Conservation (phyloP, 805 yeast species). For the Teunomyces lycoperdinae region DNA sequence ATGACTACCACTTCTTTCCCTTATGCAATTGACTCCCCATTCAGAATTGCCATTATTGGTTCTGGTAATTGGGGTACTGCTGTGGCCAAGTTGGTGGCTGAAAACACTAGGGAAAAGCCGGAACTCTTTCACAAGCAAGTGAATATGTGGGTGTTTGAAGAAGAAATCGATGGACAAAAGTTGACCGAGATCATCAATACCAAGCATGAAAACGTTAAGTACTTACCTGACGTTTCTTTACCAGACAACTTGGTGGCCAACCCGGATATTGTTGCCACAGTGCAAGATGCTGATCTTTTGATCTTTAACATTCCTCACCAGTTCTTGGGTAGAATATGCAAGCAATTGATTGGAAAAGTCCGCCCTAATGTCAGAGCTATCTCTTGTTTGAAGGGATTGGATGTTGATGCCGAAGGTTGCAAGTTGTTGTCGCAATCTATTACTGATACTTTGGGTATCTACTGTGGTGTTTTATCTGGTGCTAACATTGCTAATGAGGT, state of each 20-base stretch:
- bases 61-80: slow-evolving; percentile 99
- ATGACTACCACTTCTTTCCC: slow-evolving; percentile 26
- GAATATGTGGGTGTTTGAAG: slow-evolving; percentile 97
- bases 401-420: slow-evolving; percentile 82
- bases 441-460: slow-evolving; percentile 74
- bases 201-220: slow-evolving; percentile 90
- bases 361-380: slow-evolving; percentile 76
- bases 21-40: slow-evolving; percentile 32
- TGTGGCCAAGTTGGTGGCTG: slow-evolving; percentile 92
- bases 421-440: slow-evolving; percentile 77
- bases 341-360: slow-evolving; percentile 74
- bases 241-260: slow-evolving; percentile 87
- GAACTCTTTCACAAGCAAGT: slow-evolving; percentile 70
- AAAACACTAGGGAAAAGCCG: slow-evolving; percentile 72
- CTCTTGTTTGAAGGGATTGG: slow-evolving; percentile 94
- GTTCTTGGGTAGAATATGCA: slow-evolving; percentile 75
- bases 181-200: slow-evolving; percentile 89
- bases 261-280: slow-evolving; percentile 77
- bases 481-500: slow-evolving; percentile 98
- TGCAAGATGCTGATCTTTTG: slow-evolving; percentile 76
- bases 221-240: slow-evolving; percentile 82
- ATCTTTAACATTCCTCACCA: slow-evolving; percentile 98
- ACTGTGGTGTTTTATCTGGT: slow-evolving; percentile 96
- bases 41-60: slow-evolving; percentile 57
- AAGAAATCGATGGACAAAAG: slow-evolving; percentile 69